Evolutionary conservation across 805 yeast genomes (phyloP).

Genomic region (Saccharomycopsis sp.): DNA sequence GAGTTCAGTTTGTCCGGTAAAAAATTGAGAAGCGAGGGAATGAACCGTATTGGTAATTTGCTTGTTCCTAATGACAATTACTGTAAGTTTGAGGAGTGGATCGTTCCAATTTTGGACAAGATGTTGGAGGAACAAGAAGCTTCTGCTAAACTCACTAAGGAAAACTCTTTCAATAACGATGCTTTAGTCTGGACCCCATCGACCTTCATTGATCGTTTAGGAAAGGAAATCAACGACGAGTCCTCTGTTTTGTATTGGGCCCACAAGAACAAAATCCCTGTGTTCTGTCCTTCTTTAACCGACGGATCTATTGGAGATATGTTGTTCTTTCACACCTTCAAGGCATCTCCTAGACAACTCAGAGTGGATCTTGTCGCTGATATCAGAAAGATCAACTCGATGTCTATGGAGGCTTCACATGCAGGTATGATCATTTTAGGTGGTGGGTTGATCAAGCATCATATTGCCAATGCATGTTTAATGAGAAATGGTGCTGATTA

Average conservation of each 20-base stretch:
- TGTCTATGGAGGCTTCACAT: conserved; percentile 88
- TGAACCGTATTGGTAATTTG: conserved; percentile 96
- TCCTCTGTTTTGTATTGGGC: conserved; percentile 96
- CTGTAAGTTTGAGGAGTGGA: conserved; percentile 98
- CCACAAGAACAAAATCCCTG: conserved; percentile 91
- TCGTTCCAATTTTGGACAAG: conserved; percentile 84
- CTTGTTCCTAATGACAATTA: conserved; percentile 97
- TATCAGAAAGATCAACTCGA: conserved; percentile 81
- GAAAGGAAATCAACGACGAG: conserved; percentile 93
- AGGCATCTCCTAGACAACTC: conserved; percentile 82
- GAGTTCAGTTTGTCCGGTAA: conserved; percentile 81
- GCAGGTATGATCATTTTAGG: conserved; percentile 97
- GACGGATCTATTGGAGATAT: conserved; percentile 99
- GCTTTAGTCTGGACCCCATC: conserved; percentile 92
- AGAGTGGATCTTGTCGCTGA: conserved; percentile 92
- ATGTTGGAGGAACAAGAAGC: conserved; percentile 84
- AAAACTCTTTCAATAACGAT: conserved; percentile 46
- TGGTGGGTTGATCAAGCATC: conserved; percentile 95
- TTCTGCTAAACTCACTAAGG: conserved; percentile 44
- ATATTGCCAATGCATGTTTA: conserved; percentile 93
- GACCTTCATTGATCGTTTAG: conserved; percentile 82
- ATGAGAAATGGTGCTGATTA: conserved; percentile 99
- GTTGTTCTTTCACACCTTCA: conserved; percentile 97
- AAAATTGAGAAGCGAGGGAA: conserved; percentile 83
- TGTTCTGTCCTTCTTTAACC: conserved; percentile 95